phyloP scores from a whole-genome alignment of 352 stramenopile species.

The Saprolegnia diclina region DNA sequence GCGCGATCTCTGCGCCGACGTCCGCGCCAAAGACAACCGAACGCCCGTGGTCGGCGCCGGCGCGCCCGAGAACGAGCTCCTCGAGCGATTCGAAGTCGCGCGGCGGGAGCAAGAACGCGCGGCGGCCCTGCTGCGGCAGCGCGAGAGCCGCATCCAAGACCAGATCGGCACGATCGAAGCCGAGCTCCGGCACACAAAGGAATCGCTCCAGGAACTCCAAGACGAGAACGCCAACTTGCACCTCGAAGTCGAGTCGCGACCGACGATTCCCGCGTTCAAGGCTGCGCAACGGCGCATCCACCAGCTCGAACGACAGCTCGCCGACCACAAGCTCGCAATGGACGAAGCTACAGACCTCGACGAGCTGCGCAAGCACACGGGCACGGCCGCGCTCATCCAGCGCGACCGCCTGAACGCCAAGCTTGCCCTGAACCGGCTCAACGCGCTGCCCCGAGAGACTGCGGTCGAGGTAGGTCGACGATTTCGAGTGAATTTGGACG shows the following conservation, averaged over 20 bases:
- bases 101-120: slow-evolving; percentile 65
- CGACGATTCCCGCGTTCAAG: slow-evolving; percentile 78
- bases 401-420: slow-evolving; percentile 72
- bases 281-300: slow-evolving; percentile 62
- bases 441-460: slow-evolving; percentile 70
- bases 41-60: slow-evolving; percentile 27
- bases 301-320: slow-evolving; percentile 67
- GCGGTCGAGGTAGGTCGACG: slow-evolving; percentile 39
- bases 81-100: slow-evolving; percentile 66
- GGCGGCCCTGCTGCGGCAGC: slow-evolving; percentile 50
- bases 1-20: slow-evolving; percentile 41
- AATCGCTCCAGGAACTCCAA: slow-evolving; percentile 64
- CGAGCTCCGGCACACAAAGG: slow-evolving; percentile 51
- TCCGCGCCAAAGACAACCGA: slow-evolving; percentile 71
- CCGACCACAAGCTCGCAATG: slow-evolving; percentile 62
- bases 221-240: slow-evolving; percentile 76
- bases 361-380: slow-evolving; percentile 76
- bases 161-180: slow-evolving; percentile 72
- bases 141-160: slow-evolving; percentile 67
- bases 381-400: slow-evolving; percentile 71
- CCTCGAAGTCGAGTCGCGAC: slow-evolving; percentile 66
- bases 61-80: slow-evolving; percentile 54
- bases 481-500: not conserved
- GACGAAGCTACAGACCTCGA: slow-evolving; percentile 71
- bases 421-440: slow-evolving; percentile 67